These are phyloP conservation scores for Backusella australiensis DNA, from an alignment of 192 early-diverging fungal genomes.

Conservation along the genomic window DNA sequence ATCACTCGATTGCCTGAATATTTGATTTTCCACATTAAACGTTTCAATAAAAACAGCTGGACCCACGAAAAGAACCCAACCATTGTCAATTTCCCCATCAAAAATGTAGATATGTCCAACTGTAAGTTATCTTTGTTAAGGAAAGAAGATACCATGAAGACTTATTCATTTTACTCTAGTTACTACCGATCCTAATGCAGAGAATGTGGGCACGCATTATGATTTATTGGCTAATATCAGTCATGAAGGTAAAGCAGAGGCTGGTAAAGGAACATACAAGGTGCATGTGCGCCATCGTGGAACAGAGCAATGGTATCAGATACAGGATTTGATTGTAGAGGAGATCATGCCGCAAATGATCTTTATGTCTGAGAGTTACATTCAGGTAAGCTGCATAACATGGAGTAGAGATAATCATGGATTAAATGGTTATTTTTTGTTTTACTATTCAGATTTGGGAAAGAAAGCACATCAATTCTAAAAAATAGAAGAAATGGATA, in stretches of 20 bases:
- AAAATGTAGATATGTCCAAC: conserved; percentile 79
- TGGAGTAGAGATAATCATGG: background rate
- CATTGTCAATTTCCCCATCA: conserved; percentile 93
- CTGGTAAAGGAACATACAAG: conserved; percentile 73
- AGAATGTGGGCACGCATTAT: conserved; percentile 56
- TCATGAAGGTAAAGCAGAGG: conserved; percentile 78
- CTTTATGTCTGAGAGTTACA: conserved; percentile 86
- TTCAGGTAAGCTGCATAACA: conserved; percentile 64
- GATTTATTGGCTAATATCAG: conserved; percentile 90
- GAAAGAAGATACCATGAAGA: background rate
- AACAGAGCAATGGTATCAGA: conserved; percentile 90
- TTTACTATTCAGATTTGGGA: conserved; percentile 33
- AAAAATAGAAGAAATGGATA: background rate
- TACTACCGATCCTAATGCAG: conserved; percentile 48
- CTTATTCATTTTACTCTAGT: conserved; percentile 24
- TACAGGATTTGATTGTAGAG: conserved; percentile 92
- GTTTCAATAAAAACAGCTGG: conserved; percentile 86
- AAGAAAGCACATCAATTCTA: conserved; percentile 8
- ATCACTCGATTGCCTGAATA: conserved; percentile 78
- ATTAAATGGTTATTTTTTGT: background rate
- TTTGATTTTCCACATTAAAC: conserved; percentile 88
- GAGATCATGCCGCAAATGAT: conserved; percentile 95
- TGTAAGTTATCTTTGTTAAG: conserved; percentile 48
- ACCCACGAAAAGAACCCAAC: conserved; percentile 92
- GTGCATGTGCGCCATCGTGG: conserved; percentile 75